Percentiles rank a stretch among this genome's conserved stretches.
phyloP scores from a whole-genome alignment of 176 grass and related monocot species.

The Pontederia crassipes region DNA sequence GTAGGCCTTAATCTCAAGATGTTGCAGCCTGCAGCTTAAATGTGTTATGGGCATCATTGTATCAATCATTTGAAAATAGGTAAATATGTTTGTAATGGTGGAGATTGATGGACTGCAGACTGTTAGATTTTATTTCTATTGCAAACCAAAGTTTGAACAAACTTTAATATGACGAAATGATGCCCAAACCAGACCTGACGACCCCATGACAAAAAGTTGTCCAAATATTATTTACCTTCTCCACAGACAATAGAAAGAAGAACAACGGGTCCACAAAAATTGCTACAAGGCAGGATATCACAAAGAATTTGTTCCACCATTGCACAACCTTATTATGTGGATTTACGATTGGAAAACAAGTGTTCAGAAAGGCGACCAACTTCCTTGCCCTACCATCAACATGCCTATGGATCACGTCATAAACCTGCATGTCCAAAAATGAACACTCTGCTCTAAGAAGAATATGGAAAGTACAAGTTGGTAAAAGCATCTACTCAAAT shows the following conservation, averaged over 20 bases:
- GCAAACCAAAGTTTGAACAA: no score
- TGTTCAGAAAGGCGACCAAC: constrained; percentile 35
- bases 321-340: constrained; percentile 78
- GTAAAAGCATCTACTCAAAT: no score
- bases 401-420: constrained; percentile 48
- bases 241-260: constrained; percentile 66
- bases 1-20: no score
- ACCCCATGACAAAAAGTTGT: no score
- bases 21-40: no score
- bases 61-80: no score
- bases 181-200: no score
- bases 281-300: constrained; percentile 82
- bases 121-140: no score
- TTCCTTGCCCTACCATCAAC: constrained; percentile 62
- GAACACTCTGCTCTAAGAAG: neutral
- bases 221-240: constrained; percentile 53
- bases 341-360: constrained; percentile 72
- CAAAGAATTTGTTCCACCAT: constrained; percentile 90
- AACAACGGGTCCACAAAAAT: constrained; percentile 92
- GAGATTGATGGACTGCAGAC: no score
- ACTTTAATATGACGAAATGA: no score
- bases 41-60: no score
- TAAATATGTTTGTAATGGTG: no score
- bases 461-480: neutral
- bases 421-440: constrained; percentile 36